Percentiles rank a stretch among this genome's conserved stretches.
Conservation (phyloP, 768 basidiomycete species). For the Leccinum subgranulosum region DNA sequence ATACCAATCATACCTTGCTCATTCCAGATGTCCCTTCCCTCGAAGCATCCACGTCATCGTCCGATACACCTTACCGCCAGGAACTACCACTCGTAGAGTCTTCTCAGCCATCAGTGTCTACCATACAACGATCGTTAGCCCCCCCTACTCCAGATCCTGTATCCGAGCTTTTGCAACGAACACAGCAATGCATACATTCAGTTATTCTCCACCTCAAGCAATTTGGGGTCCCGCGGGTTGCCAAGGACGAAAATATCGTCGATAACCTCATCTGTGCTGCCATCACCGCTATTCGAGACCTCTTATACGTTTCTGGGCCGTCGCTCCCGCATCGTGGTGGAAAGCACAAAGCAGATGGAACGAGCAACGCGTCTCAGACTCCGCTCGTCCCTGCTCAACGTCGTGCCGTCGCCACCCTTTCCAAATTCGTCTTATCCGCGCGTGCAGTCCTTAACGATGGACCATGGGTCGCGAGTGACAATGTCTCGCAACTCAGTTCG, state of each 20-base stretch:
- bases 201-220: constrained; percentile 58
- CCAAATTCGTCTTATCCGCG: constrained; percentile 81
- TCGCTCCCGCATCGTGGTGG: constrained; percentile 55
- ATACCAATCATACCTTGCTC: neutral
- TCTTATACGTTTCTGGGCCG: constrained; percentile 62
- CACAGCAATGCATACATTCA: constrained; percentile 55
- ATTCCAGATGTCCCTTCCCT: constrained; percentile 7
- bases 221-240: constrained; percentile 41
- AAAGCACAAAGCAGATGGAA: constrained; percentile 27
- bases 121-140: constrained; percentile 47
- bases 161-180: constrained; percentile 55
- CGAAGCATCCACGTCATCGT: neutral
- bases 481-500: constrained; percentile 50
- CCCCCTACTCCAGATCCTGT: constrained; percentile 56
- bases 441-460: constrained; percentile 64
- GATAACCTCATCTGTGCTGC: constrained; percentile 58
- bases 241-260: constrained; percentile 55
- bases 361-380: constrained; percentile 44
- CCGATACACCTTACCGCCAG: constrained; percentile 2
- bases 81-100: neutral
- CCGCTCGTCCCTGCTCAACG: constrained; percentile 74
- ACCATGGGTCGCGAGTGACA: constrained; percentile 22
- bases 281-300: constrained; percentile 64
- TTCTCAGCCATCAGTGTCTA: neutral
- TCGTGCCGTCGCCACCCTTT: constrained; percentile 82